Evolutionary conservation across 2,329 filamentous ascomycete genomes (phyloP).

Genomic region (Botrytis pseudocinerea): DNA sequence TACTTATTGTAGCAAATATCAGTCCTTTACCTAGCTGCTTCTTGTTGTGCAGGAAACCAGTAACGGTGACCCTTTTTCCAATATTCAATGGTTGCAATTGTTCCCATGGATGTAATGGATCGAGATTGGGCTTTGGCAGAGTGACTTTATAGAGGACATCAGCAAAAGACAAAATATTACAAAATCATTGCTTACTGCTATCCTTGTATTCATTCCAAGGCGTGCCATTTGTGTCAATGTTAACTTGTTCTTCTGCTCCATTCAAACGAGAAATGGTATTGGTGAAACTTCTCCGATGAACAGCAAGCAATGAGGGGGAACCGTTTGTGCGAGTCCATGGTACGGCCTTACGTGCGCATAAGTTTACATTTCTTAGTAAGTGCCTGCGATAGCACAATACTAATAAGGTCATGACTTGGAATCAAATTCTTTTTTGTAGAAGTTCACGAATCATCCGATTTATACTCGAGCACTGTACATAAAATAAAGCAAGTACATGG

Average conservation of each 20-base stretch:
- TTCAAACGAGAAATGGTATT: conserved; percentile 3
- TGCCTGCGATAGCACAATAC: conserved; percentile 25
- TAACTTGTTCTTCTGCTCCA: conserved; percentile 12
- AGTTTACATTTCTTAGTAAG: conserved; percentile 4
- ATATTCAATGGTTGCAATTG: conserved; percentile 24
- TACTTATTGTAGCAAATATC: conserved; percentile 61
- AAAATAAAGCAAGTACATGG: neutral
- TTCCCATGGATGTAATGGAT: conserved; percentile 24
- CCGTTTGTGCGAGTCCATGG: conserved; percentile 16
- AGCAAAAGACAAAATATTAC: conserved; percentile 8
- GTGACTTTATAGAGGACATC: conserved; percentile 24
- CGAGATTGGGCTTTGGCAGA: conserved; percentile 25
- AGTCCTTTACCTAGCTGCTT: conserved; percentile 68
- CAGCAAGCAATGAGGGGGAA: neutral
- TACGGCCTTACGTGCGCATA: neutral
- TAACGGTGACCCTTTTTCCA: conserved; percentile 52
- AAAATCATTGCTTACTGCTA: conserved; percentile 30
- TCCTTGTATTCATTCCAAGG: conserved; percentile 37
- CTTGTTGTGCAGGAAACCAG: conserved; percentile 72
- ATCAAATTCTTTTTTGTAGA: neutral
- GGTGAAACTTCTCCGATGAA: conserved; percentile 27
- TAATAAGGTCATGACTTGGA: conserved; percentile 31
- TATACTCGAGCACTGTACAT: neutral
- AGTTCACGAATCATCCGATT: neutral
- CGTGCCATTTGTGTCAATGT: conserved; percentile 12